Percentiles rank a stretch among this genome's conserved stretches.
Conservation (phyloP, 805 yeast genomes). For the Schwanniomyces sp. region DNA sequence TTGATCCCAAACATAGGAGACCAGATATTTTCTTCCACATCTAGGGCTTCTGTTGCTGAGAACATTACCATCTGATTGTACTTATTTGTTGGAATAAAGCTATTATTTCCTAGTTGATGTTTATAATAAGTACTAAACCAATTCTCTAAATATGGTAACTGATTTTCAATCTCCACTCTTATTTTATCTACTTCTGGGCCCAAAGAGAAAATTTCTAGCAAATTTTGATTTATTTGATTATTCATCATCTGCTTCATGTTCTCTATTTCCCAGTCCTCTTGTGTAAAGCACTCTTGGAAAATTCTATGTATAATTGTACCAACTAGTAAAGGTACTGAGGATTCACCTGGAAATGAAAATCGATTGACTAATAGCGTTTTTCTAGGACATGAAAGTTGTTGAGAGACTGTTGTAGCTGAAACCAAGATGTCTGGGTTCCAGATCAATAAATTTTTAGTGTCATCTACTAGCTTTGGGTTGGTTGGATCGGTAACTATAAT, state of each 20-base stretch:
- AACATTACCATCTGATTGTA: slow-evolving; percentile 38
- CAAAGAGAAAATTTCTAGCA: slow-evolving; percentile 55
- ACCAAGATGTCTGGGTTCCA: slow-evolving; percentile 82
- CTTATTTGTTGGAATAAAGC: slow-evolving; percentile 23
- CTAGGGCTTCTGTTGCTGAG: slow-evolving; percentile 65
- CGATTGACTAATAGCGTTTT: slow-evolving; percentile 61
- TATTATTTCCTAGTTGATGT: slow-evolving; percentile 9
- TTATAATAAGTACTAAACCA: slow-evolving; percentile 52
- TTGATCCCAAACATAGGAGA: slow-evolving; percentile 87
- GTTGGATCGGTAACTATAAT: slow-evolving; percentile 47
- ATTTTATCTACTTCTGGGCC: slow-evolving; percentile 49
- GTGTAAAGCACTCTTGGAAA: slow-evolving; percentile 57
- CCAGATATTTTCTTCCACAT: slow-evolving; percentile 89
- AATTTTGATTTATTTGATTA: slow-evolving; percentile 38
- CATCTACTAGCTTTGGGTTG: slow-evolving; percentile 50
- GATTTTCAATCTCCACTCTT: slow-evolving; percentile 40
- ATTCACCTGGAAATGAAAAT: slow-evolving; percentile 62
- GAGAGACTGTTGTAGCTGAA: slow-evolving; percentile 80
- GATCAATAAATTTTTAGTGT: slow-evolving; percentile 60
- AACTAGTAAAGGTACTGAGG: slow-evolving; percentile 63
- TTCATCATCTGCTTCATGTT: slow-evolving; percentile 42
- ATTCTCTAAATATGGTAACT: slow-evolving; percentile 50
- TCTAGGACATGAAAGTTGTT: slow-evolving; percentile 71
- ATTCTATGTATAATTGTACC: slow-evolving; percentile 83
- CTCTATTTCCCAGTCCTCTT: slow-evolving; percentile 32